Evolutionary conservation across 148 eudicot species (phyloP).

Genomic region (Hydrangea macrophylla): DNA sequence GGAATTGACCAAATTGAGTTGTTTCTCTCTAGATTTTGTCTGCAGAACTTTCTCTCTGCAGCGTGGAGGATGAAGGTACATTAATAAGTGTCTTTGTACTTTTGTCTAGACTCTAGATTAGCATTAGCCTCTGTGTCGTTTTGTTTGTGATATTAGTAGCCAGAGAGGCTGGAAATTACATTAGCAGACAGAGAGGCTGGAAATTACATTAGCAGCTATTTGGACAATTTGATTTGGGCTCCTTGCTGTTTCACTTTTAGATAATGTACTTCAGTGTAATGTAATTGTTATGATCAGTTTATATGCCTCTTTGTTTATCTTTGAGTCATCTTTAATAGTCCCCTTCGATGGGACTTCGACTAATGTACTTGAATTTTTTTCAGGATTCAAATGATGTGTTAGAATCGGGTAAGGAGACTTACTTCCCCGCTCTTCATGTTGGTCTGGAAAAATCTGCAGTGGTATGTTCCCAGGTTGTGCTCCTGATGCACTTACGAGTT

Average conservation of each 20-base stretch:
- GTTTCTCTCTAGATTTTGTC: background rate
- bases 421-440: conserved; percentile 82
- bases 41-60: background rate
- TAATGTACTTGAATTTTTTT: background rate
- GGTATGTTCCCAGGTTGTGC: conserved; percentile 44
- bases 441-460: conserved; percentile 71
- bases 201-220: background rate
- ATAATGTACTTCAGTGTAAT: background rate
- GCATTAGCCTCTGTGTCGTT: background rate
- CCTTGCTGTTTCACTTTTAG: background rate
- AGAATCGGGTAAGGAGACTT: conserved; percentile 86
- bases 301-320: background rate
- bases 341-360: background rate
- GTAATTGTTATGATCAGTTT: conserved; percentile 1
- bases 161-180: background rate
- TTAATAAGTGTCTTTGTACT: too few species aligned
- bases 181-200: background rate
- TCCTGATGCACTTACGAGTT: too few species aligned
- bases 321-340: background rate
- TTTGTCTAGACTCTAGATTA: background rate
- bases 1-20: background rate
- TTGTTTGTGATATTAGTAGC: too few species aligned
- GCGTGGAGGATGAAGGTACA: too few species aligned
- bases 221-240: background rate
- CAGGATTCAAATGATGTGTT: conserved; percentile 56